Evolutionary conservation across 2,329 filamentous ascomycete genomes (phyloP).

Genomic region (Epichloe sp.): DNA sequence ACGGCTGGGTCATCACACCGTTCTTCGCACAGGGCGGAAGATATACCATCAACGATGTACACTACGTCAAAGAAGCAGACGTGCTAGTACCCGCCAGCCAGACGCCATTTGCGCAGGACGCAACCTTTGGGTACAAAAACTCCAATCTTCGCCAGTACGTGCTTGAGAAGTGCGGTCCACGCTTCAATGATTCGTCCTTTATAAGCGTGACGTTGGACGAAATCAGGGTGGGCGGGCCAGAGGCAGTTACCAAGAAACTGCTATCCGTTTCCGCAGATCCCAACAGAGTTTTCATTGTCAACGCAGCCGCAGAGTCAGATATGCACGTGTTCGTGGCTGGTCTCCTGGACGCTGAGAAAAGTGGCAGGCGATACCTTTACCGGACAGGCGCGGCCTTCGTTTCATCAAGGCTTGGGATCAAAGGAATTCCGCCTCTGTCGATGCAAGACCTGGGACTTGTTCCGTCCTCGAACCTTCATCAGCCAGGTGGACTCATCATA

Average conservation of each 20-base stretch:
- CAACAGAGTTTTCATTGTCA: constrained; percentile 34
- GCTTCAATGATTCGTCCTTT: constrained; percentile 14
- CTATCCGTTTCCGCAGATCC: constrained; percentile 21
- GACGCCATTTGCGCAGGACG: constrained; percentile 43
- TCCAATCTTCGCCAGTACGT: constrained; percentile 36
- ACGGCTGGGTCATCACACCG: constrained; percentile 40
- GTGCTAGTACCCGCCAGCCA: constrained; percentile 26
- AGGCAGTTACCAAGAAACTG: constrained; percentile 13
- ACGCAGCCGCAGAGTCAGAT: constrained; percentile 38
- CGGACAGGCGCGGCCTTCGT: constrained; percentile 27
- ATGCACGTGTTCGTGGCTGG: constrained; percentile 42
- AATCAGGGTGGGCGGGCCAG: constrained; percentile 17
- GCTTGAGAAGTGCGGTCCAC: constrained; percentile 32
- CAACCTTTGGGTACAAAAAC: constrained; percentile 41
- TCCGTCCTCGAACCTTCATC: not conserved
- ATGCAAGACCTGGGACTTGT: constrained; percentile 26
- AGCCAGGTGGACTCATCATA: constrained; percentile 34
- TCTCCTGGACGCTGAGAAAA: constrained; percentile 23
- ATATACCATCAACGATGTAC: constrained; percentile 40
- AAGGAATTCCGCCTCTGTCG: constrained; percentile 33
- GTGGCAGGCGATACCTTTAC: constrained; percentile 22
- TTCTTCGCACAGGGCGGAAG: constrained; percentile 45
- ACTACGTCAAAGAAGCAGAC: constrained; percentile 42
- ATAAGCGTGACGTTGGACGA: constrained; percentile 17
- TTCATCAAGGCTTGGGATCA: constrained; percentile 36